Evolutionary conservation across 371 early-diverging fungal genomes (phyloP), one percentile per base, ranked within the genome.

Genomic region (Mortierella sp.): DNA sequence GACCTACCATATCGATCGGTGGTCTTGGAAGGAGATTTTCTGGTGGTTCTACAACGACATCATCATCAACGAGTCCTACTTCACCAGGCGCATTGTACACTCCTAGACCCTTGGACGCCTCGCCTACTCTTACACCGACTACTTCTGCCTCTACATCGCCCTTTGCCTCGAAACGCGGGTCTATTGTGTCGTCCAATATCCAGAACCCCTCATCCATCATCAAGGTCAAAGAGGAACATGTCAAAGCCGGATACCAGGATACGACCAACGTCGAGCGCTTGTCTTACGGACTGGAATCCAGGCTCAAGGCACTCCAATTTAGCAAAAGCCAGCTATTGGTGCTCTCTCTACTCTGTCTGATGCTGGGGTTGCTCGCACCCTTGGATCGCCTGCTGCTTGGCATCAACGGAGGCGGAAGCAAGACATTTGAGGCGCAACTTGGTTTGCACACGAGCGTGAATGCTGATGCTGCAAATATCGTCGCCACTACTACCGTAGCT

Each of bases 71-170:
- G 0, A 54, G 7, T 34, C 34, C 59, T 6, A 46, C 77, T 2
- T 69, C 77, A 1, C 65, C 65, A 2, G 64, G 74, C 4, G 24
- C 63, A 3, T 34, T 74, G 68, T 39, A 68, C 68, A 10, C 64
- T 58, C 19, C 17, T 58, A n/a, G 64, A 54, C 44, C 52, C 60
- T 3, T 19, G 24, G 25, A 49, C 8, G 28, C 21, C 50, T 28
- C 22, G 10, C 10, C 22, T 21, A 39, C 21, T 17, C 49, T 27
- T 17, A 40, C 56, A 31, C 57, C 57, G 9, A 24, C 40, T 1
- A 21, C 3, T n/a, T 5, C 22, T 17, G 40, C 29, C 27, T 28
- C 44, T 0, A 54, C 10, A 4, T 34, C 49, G 3, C 55, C 45
- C 19, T 45, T 37, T 19, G 51, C 68, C 1, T 67, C 61, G 16